Evolutionary conservation across 768 basidiomycete species (phyloP), one percentile per base, ranked within the genome.

Genomic region (Arthromyces matolae): DNA sequence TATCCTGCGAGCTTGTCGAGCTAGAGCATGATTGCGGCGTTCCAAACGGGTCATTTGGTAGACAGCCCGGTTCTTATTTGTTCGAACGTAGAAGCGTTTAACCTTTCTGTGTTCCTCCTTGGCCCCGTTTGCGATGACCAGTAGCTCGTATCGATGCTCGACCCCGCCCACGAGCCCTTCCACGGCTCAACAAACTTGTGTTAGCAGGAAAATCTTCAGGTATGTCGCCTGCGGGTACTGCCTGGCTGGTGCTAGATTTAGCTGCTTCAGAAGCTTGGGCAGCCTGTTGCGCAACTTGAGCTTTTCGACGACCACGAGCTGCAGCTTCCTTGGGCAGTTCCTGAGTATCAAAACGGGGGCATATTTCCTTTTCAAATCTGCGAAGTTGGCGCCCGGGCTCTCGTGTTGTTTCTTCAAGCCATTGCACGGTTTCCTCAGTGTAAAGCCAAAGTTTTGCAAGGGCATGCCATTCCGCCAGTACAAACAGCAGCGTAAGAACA

Each of bases 41-140:
- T 53, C 50, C 0, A 44, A 24, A 0, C 14, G 50, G 0, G 62
- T 58, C 23, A 71, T 70, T 8, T 64, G 62, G 0, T 28, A 24
- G 0, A 45, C 51, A 16, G 50, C 47, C 0, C 52, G 33, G 27
- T 57, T 64, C 40, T 70, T 68, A 53, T 66, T 70, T 0, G 64
- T 67, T 0, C 58, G 29, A 9, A 22, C 38, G 39, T 44, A 46
- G 33, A 45, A 45, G 1, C 36, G 18, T 33, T 51, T 41, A 45
- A 65, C 60, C 0, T 46, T 49, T 0, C 53, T 52, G 36, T 74
- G 73, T 47, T 73, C 64, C n/a, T 0, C 63, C 57, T 42, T 75
- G 69, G 0, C 66, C 65, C 70, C 71, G 36, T 12, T 12, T 27
- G 28, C n/a, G n/a, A n/a, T n/a, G n/a, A n/a, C n/a, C n/a, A n/a